phyloP scores from a whole-genome alignment of 345 rosid genomes.

The Arabidopsis thaliana region DNA sequence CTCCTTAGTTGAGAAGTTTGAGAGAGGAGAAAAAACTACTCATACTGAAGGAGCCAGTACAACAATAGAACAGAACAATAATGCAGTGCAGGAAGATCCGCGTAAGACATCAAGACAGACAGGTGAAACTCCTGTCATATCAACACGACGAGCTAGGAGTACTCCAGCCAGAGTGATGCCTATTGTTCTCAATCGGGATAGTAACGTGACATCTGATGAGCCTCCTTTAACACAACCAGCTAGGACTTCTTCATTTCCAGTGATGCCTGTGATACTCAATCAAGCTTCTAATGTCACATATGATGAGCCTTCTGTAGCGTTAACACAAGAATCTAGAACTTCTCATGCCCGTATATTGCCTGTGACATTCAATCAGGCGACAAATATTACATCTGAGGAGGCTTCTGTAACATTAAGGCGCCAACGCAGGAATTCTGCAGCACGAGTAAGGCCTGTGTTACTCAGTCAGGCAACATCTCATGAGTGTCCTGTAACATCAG shows the following conservation, averaged over 20 bases:
- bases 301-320: conserved; percentile 36
- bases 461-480: conserved; percentile 37
- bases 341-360: conserved; percentile 34
- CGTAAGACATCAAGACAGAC: conserved; percentile 33
- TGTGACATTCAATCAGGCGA: conserved; percentile 18
- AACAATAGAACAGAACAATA: conserved; percentile 28
- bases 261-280: conserved; percentile 22
- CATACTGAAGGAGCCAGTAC: conserved; percentile 46
- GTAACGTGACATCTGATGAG: conserved; percentile 33
- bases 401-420: conserved; percentile 26
- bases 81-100: conserved; percentile 32
- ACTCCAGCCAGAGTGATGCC: conserved; percentile 49
- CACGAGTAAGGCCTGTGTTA: conserved; percentile 37
- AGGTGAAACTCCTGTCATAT: conserved; percentile 31
- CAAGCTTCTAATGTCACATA: conserved; percentile 19
- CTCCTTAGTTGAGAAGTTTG: conserved; percentile 88
- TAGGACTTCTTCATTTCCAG: conserved; percentile 41
- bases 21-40: conserved; percentile 59
- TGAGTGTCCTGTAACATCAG: conserved; percentile 39
- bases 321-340: conserved; percentile 30
- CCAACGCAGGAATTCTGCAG: conserved; percentile 39
- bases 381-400: conserved; percentile 13
- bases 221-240: conserved; percentile 38
- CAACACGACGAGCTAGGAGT: conserved; percentile 47
- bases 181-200: conserved; percentile 35